These are phyloP conservation scores for Rhododendron ovatum DNA, from an alignment of 148 eudicot species.

Conservation along the genomic window DNA sequence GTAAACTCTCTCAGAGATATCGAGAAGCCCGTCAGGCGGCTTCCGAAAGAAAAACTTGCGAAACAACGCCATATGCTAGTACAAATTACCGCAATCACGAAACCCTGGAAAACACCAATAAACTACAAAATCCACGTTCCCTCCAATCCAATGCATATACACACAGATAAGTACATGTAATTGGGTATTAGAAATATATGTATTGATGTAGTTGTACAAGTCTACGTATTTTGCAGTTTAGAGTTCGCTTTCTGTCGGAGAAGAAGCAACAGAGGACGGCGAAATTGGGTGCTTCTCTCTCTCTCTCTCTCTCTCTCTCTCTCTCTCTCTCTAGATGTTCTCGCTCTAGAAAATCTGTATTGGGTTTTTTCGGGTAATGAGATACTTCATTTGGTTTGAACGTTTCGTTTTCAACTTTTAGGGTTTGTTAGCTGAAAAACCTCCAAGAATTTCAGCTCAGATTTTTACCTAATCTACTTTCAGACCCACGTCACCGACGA, in stretches of 20 bases:
- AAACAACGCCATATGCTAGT: slow-evolving; percentile 46
- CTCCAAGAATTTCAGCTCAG: background rate
- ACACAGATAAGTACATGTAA: background rate
- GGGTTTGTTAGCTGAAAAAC: background rate
- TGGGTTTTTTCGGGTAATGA: background rate
- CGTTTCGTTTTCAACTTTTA: background rate
- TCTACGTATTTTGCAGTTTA: background rate
- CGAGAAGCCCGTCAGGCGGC: slow-evolving; percentile 91
- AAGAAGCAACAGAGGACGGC: background rate
- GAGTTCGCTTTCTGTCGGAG: background rate
- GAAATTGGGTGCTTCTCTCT: background rate
- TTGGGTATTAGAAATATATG: background rate
- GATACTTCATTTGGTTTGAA: background rate
- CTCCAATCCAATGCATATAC: background rate
- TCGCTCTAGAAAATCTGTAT: background rate
- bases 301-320: too few relatives aligned
- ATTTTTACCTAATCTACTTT: background rate
- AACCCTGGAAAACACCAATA: slow-evolving; percentile 13
- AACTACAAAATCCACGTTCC: background rate
- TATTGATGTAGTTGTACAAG: background rate
- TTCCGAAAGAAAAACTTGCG: slow-evolving; percentile 71
- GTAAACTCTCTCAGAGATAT: slow-evolving; percentile 76
- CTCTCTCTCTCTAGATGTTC: background rate
- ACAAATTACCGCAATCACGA: background rate
- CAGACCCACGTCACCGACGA: slow-evolving; percentile 1